phyloP scores from a whole-genome alignment of 495 filamentous ascomycete species.

The Penicillium herquei region DNA sequence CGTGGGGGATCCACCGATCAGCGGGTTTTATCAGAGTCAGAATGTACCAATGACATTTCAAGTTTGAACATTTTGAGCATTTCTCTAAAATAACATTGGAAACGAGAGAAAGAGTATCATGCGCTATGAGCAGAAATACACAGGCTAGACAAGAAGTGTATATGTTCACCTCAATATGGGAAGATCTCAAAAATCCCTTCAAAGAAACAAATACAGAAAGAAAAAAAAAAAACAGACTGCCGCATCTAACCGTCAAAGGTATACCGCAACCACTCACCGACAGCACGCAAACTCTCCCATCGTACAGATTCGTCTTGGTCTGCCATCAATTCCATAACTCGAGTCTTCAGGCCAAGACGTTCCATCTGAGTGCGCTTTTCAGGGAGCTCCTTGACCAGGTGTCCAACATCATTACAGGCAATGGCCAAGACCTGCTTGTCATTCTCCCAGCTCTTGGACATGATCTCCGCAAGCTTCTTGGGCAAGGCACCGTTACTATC shows the following conservation, averaged over 20 bases:
- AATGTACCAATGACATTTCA: conserved; percentile 2
- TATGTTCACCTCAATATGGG: conserved; percentile 24
- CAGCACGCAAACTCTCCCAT: conserved; percentile 91
- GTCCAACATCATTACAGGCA: conserved; percentile 91
- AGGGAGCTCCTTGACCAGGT: conserved; percentile 84
- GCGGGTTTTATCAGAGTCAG: conserved; percentile 13
- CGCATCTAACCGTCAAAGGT: conserved; percentile 62
- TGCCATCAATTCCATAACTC: conserved; percentile 95
- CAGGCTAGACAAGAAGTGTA: conserved; percentile 18
- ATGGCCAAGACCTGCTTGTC: conserved; percentile 97
- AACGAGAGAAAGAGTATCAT: conserved; percentile 11
- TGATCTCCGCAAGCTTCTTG: conserved; percentile 81
- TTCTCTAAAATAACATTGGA: neutral
- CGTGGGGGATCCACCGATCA: conserved; percentile 18
- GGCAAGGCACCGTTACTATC: conserved; percentile 74
- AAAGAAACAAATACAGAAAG: conserved; percentile 12
- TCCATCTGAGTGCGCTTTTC: conserved; percentile 81
- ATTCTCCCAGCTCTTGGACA: conserved; percentile 80
- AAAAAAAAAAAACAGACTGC: conserved; percentile 3
- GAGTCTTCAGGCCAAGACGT: conserved; percentile 82
- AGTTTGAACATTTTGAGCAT: neutral
- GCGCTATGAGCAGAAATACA: conserved; percentile 25
- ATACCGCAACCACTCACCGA: conserved; percentile 92
- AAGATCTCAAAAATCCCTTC: conserved; percentile 9
- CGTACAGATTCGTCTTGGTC: conserved; percentile 85